Conservation (phyloP, 1,139 yeast genomes). For the Diutina sp. region DNA sequence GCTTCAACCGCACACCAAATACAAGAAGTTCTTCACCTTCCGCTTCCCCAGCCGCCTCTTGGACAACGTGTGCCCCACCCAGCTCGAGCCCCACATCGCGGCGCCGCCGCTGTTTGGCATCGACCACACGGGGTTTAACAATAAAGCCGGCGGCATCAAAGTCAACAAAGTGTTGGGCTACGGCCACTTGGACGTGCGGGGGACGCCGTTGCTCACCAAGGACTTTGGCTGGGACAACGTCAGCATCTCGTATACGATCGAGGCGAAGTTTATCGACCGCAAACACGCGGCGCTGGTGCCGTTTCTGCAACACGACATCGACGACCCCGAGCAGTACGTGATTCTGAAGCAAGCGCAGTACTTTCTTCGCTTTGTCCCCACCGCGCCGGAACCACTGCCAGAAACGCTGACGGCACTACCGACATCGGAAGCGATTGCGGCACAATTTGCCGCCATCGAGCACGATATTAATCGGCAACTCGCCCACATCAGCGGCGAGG, state of each 20-base stretch:
- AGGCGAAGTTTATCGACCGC: constrained; percentile 15
- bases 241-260: constrained; percentile 30
- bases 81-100: constrained; percentile 36
- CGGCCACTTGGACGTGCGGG: constrained; percentile 25
- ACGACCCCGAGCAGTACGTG: constrained; percentile 26
- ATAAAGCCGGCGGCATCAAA: constrained; percentile 21
- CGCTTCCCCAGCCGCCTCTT: constrained; percentile 45
- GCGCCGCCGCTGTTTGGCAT: constrained; percentile 60
- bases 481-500: neutral
- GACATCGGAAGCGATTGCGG: neutral
- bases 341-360: constrained; percentile 26
- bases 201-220: constrained; percentile 29
- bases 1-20: constrained; percentile 35
- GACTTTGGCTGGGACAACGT: constrained; percentile 31
- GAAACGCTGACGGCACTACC: neutral
- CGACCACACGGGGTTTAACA: constrained; percentile 29
- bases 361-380: constrained; percentile 27
- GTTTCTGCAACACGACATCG: constrained; percentile 24
- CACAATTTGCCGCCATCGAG: neutral
- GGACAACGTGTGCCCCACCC: constrained; percentile 45
- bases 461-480: neutral
- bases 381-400: neutral
- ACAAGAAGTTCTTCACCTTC: constrained; percentile 54
- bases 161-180: constrained; percentile 33
- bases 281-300: constrained; percentile 6